Base-by-base conservation (phyloP, 2,329 filamentous ascomycete genomes). In the Neocatenulostroma microsporum region DNA sequence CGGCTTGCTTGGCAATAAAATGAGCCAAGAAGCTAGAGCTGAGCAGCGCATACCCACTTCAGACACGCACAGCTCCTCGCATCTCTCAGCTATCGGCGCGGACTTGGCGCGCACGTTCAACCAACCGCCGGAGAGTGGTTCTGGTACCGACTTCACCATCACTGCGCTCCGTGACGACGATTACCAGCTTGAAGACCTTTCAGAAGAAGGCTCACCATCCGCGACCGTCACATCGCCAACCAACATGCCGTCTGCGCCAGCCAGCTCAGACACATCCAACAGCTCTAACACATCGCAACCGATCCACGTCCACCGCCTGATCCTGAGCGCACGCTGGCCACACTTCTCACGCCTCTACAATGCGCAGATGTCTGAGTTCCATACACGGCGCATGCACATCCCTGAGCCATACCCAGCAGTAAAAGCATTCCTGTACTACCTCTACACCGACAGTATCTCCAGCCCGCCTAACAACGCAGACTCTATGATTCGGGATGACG, bases 321-420 rank as follows among this genome's bases (percentile, higher is more conserved):
- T 98, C 36, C 72, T 98, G 7, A 85, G 93, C 59, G 83, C 91
- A 14, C 83, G 91, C 34, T 98, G 91, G 91, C 88, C 91, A 19
- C 91, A 98, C 61, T 98, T 98, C 64, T 80, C 83, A 26, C 82
- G 91, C 12, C 69, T 98, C 3, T 96, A 94, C 67, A 81, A 82
- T 34, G 80, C 89, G 4, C 87, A 95, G 56, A 98, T 98, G 91
- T 80, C 84, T 10, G 91, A 98, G 59, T 98, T 93, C 54, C 91
- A 98, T 58, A 91, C 86, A 12, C 91, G 91, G 55, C 87, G 84
- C 61, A 91, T 98, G 82, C 89, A 98, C 62, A 94, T 98, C 29
- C 89, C 91, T 0, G 93, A 98, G 55, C 88, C 89, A 1, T 96
- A 95, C 61, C 81, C 80, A 1, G 87, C 94, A 0, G 91, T 98